Percentiles rank a stretch among this genome's conserved stretches.
Conservation (phyloP, 768 basidiomycete genomes). For the Fomitopsis serialis region DNA sequence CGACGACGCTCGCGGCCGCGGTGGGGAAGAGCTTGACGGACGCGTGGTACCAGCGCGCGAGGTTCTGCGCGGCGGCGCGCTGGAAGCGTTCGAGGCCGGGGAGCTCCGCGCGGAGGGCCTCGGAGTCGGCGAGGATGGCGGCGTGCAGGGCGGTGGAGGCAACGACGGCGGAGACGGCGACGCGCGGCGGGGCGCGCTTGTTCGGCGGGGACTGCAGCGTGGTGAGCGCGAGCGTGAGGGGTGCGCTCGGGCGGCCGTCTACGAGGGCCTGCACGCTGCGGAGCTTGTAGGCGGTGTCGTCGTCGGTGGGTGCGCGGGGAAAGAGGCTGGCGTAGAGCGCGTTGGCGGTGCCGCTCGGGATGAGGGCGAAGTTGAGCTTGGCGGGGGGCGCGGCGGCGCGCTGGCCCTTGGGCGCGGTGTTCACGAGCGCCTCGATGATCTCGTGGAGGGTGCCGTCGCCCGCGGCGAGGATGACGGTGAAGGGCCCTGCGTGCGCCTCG, state of each 20-base stretch:
- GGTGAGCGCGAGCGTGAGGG: constrained; percentile 50
- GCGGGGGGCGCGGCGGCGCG: constrained; percentile 5
- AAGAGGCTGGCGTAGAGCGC: constrained; percentile 81
- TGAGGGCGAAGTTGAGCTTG: constrained; percentile 39
- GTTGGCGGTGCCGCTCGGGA: constrained; percentile 90
- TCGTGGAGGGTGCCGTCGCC: constrained; percentile 95
- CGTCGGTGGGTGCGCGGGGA: constrained; percentile 39
- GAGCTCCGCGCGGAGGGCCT: constrained; percentile 57
- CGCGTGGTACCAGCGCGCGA: constrained; percentile 64
- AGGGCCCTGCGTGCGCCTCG: constrained; percentile 21
- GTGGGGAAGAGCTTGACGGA: constrained; percentile 50
- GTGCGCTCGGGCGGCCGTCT: constrained; percentile 9
- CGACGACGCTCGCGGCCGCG: constrained; percentile 34
- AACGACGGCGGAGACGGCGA: constrained; percentile 68
- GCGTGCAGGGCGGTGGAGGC: constrained; percentile 85
- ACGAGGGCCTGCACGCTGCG: constrained; percentile 53
- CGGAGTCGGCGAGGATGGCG: constrained; percentile 77
- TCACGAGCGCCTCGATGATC: constrained; percentile 57
- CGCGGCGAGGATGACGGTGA: constrained; percentile 61
- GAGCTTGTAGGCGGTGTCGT: constrained; percentile 38
- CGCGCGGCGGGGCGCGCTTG: constrained; percentile 7
- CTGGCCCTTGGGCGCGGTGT: not conserved
- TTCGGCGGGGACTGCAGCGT: constrained; percentile 32
- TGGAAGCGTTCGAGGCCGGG: constrained; percentile 87
- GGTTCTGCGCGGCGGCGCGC: constrained; percentile 74